phyloP scores from a whole-genome alignment of 352 stramenopile genomes.

The Globisporangium parvum region DNA sequence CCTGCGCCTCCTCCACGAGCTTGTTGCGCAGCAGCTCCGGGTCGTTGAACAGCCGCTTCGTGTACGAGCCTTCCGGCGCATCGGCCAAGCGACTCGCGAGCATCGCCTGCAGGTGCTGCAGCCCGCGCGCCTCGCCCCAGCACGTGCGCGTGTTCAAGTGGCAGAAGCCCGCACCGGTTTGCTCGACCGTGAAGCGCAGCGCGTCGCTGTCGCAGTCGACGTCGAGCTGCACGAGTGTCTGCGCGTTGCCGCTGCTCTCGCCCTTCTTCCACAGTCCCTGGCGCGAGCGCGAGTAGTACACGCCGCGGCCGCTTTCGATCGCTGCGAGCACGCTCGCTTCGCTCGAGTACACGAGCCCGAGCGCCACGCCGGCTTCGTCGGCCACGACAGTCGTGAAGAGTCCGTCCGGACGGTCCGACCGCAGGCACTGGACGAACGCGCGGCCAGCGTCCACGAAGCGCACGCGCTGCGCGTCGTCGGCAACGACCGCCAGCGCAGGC shows the following conservation, averaged over 20 bases:
- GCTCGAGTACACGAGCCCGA: conserved; percentile 94
- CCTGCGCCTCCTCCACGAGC: conserved; percentile 95
- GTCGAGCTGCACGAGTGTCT: conserved; percentile 91
- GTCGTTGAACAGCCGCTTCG: conserved; percentile 94
- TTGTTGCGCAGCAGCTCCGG: conserved; percentile 91
- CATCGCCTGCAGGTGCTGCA: conserved; percentile 88
- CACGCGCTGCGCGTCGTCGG: conserved; percentile 14
- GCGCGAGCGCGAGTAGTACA: conserved; percentile 94
- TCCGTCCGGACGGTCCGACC: conserved; percentile 87
- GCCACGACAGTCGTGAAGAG: conserved; percentile 94
- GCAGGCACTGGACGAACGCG: conserved; percentile 73
- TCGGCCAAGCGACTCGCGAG: conserved; percentile 81
- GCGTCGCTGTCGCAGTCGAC: conserved; percentile 96
- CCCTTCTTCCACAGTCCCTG: conserved; percentile 92
- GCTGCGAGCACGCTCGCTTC: conserved; percentile 88
- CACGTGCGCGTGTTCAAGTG: conserved; percentile 91
- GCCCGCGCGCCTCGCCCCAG: conserved; percentile 85
- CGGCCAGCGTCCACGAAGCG: conserved; percentile 28
- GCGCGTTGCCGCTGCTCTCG: conserved; percentile 92
- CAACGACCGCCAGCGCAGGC: conserved; percentile 18
- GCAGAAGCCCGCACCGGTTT: conserved; percentile 73
- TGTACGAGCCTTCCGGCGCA: conserved; percentile 93
- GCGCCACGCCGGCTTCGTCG: conserved; percentile 80
- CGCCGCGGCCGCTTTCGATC: conserved; percentile 82
- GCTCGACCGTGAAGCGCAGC: conserved; percentile 91